A percentile compares a stretch with the other conserved stretches of the same genome.
Conservation (phyloP, 2,329 filamentous ascomycete species). For the Colletotrichum tamarilloi region DNA sequence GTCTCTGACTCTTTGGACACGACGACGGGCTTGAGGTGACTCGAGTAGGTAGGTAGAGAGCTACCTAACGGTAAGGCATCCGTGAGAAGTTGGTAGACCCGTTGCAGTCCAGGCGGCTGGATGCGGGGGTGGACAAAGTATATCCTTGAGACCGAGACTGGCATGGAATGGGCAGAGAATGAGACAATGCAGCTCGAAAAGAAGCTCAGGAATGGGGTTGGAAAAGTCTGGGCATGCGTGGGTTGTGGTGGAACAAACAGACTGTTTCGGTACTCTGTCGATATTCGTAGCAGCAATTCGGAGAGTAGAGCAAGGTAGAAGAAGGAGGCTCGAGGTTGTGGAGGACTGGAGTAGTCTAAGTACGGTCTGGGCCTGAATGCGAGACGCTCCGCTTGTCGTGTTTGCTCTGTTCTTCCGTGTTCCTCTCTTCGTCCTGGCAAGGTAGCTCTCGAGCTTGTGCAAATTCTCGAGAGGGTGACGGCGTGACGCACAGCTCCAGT, state of each 20-base stretch:
- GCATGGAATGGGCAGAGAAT: constrained; percentile 15
- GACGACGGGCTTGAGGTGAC: background rate
- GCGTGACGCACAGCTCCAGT: constrained; percentile 25
- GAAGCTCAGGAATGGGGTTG: constrained; percentile 24
- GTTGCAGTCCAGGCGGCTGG: background rate
- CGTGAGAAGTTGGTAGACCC: background rate
- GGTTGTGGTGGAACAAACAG: background rate
- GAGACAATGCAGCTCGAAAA: constrained; percentile 13
- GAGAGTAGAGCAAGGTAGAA: background rate
- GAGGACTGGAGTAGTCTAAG: constrained; percentile 25
- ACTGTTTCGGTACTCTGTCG: background rate
- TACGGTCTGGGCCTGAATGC: background rate
- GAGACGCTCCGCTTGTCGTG: background rate
- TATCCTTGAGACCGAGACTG: background rate
- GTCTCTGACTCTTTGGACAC: background rate
- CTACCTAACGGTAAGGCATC: background rate
- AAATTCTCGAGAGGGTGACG: constrained; percentile 28
- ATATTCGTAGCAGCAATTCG: background rate
- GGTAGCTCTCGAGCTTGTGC: background rate
- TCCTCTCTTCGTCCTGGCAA: background rate
- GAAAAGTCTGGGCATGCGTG: constrained; percentile 29
- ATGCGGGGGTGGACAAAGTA: constrained; percentile 10
- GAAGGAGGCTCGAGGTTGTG: background rate
- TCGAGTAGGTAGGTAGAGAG: background rate
- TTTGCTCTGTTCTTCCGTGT: background rate